phyloP scores from a whole-genome alignment of 768 basidiomycete species.

The Gymnopilus junonius region DNA sequence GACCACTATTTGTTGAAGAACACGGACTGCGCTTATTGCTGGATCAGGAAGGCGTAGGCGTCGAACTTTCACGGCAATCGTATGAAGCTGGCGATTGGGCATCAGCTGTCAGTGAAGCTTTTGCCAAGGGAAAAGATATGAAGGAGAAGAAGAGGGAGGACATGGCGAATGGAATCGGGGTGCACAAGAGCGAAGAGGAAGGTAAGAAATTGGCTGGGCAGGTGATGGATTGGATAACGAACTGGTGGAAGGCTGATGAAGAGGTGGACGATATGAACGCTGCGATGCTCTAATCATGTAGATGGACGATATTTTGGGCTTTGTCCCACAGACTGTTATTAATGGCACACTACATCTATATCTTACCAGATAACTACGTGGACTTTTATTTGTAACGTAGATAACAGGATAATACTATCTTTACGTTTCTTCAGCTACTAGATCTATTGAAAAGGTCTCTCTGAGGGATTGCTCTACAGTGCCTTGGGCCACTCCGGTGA shows the following conservation, averaged over 20 bases:
- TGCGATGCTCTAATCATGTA: not conserved
- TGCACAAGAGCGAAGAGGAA: slow-evolving; percentile 44
- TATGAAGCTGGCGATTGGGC: slow-evolving; percentile 84
- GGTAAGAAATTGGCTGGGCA: slow-evolving; percentile 49
- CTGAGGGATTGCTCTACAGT: not conserved
- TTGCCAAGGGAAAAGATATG: slow-evolving; percentile 45
- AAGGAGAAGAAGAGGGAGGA: slow-evolving; percentile 53
- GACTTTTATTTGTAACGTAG: slow-evolving; percentile 4
- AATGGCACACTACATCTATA: not conserved
- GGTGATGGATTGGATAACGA: slow-evolving; percentile 55
- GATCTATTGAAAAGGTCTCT: not conserved
- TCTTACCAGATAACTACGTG: not conserved
- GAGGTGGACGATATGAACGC: not conserved
- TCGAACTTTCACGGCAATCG: slow-evolving; percentile 64
- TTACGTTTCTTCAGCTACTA: not conserved
- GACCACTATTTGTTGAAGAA: slow-evolving; percentile 83
- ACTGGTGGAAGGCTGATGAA: slow-evolving; percentile 30
- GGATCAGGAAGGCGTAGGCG: slow-evolving; percentile 64
- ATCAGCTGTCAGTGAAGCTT: slow-evolving; percentile 59
- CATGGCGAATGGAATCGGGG: slow-evolving; percentile 37
- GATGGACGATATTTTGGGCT: not conserved
- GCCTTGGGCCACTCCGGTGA: not conserved
- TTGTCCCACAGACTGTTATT: not conserved
- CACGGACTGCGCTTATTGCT: slow-evolving; percentile 73
- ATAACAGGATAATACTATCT: not conserved